Evolutionary conservation across 2,329 filamentous ascomycete genomes (phyloP).

Genomic region (Dendryphion nanum): DNA sequence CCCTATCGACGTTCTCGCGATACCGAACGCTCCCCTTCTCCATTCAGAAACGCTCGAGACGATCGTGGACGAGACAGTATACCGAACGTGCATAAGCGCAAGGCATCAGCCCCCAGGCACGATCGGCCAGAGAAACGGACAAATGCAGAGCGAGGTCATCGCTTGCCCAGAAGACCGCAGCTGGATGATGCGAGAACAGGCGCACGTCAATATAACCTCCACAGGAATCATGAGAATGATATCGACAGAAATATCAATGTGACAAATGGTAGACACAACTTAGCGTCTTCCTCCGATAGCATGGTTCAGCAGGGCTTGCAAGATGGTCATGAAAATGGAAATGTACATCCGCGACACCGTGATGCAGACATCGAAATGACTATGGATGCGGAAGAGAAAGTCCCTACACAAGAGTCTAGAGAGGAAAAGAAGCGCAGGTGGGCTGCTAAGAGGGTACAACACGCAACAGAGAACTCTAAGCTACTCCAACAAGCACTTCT

Average conservation of each 20-base stretch:
- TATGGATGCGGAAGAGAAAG: constrained; percentile 13
- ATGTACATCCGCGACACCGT: too few species aligned
- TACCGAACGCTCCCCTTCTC: constrained; percentile 29
- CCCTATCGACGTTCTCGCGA: constrained; percentile 25
- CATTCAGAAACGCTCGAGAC: constrained; percentile 28
- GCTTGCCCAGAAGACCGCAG: too few species aligned
- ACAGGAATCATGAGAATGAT: constrained; percentile 9
- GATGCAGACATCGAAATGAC: constrained; percentile 35
- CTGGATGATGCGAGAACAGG: constrained; percentile 42
- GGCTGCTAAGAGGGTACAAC: constrained; percentile 27
- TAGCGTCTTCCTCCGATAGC: too few species aligned
- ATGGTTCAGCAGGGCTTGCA: too few species aligned
- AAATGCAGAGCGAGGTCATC: constrained; percentile 37
- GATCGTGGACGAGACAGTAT: background rate
- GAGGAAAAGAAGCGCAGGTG: constrained; percentile 35
- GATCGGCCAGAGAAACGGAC: constrained; percentile 58
- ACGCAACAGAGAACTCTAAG: constrained; percentile 54
- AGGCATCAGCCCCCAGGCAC: constrained; percentile 41
- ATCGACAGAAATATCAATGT: too few species aligned
- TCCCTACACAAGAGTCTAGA: constrained; percentile 27
- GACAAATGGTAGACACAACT: too few species aligned
- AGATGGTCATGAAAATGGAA: too few species aligned
- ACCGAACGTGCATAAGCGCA: constrained; percentile 21
- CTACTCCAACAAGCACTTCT: constrained; percentile 72
- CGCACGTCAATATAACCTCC: constrained; percentile 2